Base-by-base conservation (phyloP, 2,329 filamentous ascomycete genomes). In the Aureobasidium sp. region DNA sequence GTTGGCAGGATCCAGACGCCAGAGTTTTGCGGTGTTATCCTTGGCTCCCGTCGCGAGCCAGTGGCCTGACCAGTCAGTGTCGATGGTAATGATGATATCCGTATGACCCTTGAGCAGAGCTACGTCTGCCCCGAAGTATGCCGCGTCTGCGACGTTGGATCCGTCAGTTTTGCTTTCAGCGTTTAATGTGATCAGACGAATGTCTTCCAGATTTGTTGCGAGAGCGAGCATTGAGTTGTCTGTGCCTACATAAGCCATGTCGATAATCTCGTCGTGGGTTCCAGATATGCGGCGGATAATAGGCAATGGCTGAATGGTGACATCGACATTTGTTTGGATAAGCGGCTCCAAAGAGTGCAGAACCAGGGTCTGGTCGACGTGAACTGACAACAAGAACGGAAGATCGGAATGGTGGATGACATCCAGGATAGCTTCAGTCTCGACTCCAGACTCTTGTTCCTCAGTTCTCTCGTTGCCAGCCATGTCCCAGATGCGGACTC, bases 1-100 rank as follows among this genome's bases (percentile, higher is more conserved):
- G 56, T 82, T 85, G 17, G 77, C 77, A 0, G 85, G 80, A 65
- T 97, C 91, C 22, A 98, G 74, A 50, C 86, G 79, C 93, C 93
- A 98, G 30, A 98, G 72, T 59, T 87, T 84, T 16, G 91, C 93
- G 2, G 87, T 93, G 64, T 97, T 98, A 68, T 98, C 93, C 71
- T 98, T 98, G 19, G 93, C 88, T 50, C 91, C 93, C 1, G 93
- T 97, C 11, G 86, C 91, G 34, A 98, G 80, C 93, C 93, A 98
- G 67, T 93, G 84, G 0, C 94, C 94, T 8, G 93, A 97, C 89
- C 90, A 95, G 70, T 98, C 93, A 2, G 89, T 84, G 66, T 96
- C 90, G 35, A 98, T 75, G 55, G 90, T 90, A 61, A 98, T 95
- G 56, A 98, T 87, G 48, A 98, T 96, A 61, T 98, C 93, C 45